phyloP scores from a whole-genome alignment of 2,329 filamentous ascomycete species.

The Colletotrichum sp. region DNA sequence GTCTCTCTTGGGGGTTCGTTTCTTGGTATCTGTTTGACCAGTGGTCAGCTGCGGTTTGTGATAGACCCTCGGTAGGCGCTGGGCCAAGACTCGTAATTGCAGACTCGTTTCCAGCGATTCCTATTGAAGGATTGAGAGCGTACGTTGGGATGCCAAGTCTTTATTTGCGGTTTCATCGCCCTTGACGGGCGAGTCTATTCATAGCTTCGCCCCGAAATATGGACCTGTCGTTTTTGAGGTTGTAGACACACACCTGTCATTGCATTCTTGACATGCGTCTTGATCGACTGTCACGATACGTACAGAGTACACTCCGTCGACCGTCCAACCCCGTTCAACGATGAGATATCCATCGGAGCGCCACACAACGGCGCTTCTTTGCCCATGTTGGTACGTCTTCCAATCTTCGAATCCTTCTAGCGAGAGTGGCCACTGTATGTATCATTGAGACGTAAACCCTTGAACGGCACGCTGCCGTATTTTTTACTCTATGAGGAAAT shows the following conservation, averaged over 20 bases:
- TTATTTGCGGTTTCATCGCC: slow-evolving; percentile 3
- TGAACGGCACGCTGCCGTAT: background rate
- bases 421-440: background rate
- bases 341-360: background rate
- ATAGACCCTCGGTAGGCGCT: background rate
- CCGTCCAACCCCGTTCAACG: background rate
- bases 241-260: background rate
- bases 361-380: no score
- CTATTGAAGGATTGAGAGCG: background rate
- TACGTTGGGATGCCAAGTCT: background rate
- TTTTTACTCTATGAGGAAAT: background rate
- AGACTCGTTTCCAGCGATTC: background rate
- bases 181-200: background rate
- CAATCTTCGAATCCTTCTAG: background rate
- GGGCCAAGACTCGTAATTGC: background rate
- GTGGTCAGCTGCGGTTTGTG: background rate
- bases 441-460: background rate
- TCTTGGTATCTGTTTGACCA: background rate
- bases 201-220: background rate
- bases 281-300: background rate
- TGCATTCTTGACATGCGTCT: background rate
- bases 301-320: background rate
- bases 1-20: background rate
- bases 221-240: background rate
- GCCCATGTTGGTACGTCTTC: background rate